A percentile compares a stretch with the other conserved stretches of the same genome.
phyloP scores from a whole-genome alignment of 192 early-diverging fungal species.

The Gigaspora rosea region DNA sequence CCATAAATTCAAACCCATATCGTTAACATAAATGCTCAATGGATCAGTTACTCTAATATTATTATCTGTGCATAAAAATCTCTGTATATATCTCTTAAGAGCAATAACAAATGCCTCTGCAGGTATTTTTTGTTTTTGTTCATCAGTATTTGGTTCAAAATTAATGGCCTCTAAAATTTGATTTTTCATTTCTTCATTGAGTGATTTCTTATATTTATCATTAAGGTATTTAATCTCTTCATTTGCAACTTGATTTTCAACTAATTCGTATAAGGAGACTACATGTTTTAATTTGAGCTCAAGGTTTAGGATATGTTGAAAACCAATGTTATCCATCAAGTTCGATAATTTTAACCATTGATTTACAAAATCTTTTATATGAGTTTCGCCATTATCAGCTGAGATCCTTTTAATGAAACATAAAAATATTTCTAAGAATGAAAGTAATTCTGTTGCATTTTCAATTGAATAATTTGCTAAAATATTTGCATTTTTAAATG shows the following conservation, averaged over 20 bases:
- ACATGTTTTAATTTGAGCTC: slow-evolving; percentile 21
- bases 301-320: background rate
- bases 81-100: slow-evolving; percentile 24
- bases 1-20: background rate
- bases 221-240: slow-evolving; percentile 10
- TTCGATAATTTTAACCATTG: slow-evolving; percentile 31
- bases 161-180: background rate
- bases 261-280: slow-evolving; percentile 28
- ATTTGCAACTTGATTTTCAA: slow-evolving; percentile 28
- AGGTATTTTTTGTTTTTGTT: background rate
- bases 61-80: slow-evolving; percentile 1
- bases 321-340: background rate
- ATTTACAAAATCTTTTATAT: slow-evolving; percentile 21
- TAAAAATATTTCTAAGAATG: slow-evolving; percentile 32
- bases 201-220: slow-evolving; percentile 18
- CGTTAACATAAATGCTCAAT: background rate
- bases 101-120: slow-evolving; percentile 4
- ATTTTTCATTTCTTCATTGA: background rate
- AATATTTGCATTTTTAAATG: background rate
- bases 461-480: background rate
- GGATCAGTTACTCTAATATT: background rate
- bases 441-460: slow-evolving; percentile 17
- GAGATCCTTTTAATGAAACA: slow-evolving; percentile 31
- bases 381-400: slow-evolving; percentile 4
- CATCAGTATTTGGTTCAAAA: background rate